Conservation (phyloP, 2,329 filamentous ascomycete species). For the Sporothrix inflata region DNA sequence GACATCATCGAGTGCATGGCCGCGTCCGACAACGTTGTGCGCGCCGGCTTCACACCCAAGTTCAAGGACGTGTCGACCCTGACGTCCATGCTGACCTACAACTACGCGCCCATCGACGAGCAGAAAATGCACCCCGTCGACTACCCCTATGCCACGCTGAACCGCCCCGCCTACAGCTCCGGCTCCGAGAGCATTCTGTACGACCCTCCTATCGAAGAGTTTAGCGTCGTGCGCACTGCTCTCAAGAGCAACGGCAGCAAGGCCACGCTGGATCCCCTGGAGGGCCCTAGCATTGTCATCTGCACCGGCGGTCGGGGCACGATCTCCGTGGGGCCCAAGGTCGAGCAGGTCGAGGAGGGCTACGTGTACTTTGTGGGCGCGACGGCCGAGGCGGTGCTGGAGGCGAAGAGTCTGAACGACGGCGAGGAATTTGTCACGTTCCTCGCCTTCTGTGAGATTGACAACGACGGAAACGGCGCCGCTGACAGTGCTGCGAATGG, state of each 20-base stretch:
- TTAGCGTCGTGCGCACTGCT: constrained; percentile 81
- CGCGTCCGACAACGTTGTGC: constrained; percentile 96
- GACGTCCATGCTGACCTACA: constrained; percentile 90
- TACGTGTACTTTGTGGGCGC: constrained; percentile 86
- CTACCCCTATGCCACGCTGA: constrained; percentile 84
- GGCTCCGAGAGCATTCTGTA: constrained; percentile 76
- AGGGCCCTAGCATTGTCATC: constrained; percentile 89
- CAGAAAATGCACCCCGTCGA: constrained; percentile 89
- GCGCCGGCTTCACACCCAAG: constrained; percentile 95
- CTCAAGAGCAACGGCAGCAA: constrained; percentile 74
- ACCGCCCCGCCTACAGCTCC: constrained; percentile 79
- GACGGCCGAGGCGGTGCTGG: constrained; percentile 78
- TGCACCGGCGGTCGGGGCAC: constrained; percentile 82
- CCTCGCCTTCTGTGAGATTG: constrained; percentile 90
- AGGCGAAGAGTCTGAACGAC: constrained; percentile 59
- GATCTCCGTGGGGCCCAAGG: constrained; percentile 83
- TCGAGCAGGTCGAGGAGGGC: constrained; percentile 71
- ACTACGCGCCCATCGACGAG: constrained; percentile 88
- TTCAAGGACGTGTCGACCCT: constrained; percentile 95
- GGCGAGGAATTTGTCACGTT: constrained; percentile 82
- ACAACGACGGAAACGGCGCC: constrained; percentile 43
- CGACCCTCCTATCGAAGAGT: constrained; percentile 95
- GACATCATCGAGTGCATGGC: constrained; percentile 99
- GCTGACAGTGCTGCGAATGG: constrained; percentile 43
- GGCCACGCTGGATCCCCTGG: constrained; percentile 83